Evolutionary conservation across 2,329 filamentous ascomycete genomes (phyloP).

Genomic region (Neofusicoccum parvum): DNA sequence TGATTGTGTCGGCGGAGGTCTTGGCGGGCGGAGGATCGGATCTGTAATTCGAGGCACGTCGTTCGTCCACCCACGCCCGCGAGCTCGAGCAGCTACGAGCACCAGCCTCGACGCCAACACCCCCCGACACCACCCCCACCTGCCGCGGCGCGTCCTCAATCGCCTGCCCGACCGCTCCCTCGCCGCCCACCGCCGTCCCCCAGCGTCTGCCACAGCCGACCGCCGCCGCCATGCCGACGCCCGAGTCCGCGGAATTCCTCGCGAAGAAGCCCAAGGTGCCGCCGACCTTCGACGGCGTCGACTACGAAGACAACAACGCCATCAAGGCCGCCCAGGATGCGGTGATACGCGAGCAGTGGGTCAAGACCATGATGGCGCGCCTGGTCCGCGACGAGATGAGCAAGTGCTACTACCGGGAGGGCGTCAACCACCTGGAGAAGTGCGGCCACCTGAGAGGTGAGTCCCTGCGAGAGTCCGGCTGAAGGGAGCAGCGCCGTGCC

Average conservation of each 20-base stretch:
- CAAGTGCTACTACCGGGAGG: slow-evolving; percentile 83
- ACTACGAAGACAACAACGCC: slow-evolving; percentile 79
- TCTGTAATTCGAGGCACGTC: slow-evolving; percentile 10
- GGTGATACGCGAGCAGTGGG: slow-evolving; percentile 84
- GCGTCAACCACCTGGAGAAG: slow-evolving; percentile 87
- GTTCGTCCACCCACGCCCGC: slow-evolving; percentile 10
- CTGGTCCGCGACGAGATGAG: slow-evolving; percentile 79
- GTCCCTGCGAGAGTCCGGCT: slow-evolving; percentile 30
- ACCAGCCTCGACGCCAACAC: background rate
- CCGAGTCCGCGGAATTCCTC: slow-evolving; percentile 79
- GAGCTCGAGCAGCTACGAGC: background rate
- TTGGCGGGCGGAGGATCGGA: slow-evolving; percentile 1
- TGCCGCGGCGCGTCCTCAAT: slow-evolving; percentile 7
- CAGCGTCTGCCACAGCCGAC: background rate
- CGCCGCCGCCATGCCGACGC: slow-evolving; percentile 69
- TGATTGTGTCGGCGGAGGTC: slow-evolving; percentile 1
- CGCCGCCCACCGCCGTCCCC: background rate
- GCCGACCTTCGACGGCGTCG: slow-evolving; percentile 82
- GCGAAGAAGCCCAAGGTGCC: slow-evolving; percentile 81
- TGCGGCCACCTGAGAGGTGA: slow-evolving; percentile 79
- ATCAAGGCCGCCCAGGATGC: slow-evolving; percentile 83
- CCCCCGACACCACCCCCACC: background rate
- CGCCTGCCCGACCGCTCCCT: background rate
- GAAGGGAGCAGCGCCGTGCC: slow-evolving; percentile 22
- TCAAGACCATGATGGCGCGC: slow-evolving; percentile 84